Base-by-base conservation (phyloP, 2,329 filamentous ascomycete species). In the Westerdykella aurantiaca region DNA sequence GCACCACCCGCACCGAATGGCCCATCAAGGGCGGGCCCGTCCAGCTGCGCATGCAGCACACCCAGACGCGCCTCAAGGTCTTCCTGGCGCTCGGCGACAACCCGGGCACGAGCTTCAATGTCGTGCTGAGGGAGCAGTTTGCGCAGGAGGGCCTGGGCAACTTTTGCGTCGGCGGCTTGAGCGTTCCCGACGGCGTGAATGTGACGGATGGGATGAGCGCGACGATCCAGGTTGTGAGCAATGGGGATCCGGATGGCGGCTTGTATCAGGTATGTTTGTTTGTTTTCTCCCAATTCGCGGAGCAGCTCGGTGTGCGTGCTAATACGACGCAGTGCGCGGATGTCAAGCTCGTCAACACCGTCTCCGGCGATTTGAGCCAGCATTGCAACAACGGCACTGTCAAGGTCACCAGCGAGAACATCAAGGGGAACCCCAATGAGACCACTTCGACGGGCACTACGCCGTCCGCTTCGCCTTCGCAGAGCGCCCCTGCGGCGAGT, bases 181-280 rank as follows among this genome's bases (percentile, higher is more conserved):
- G 67, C 23, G 65, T 85, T 4, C 80, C 81, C 5, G 55, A 60
- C 14, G 69, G 69, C 5, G 50, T 79, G 18, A 72, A 72, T 39
- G 66, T 82, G 31, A 63, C 61, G 18, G 80, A 85, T 31, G 85
- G 85, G 34, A 74, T 77, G 51, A 72, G 78, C 38, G 85, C 77
- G 12, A 83, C 79, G 25, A 70, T 89, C 43, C 85, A 88, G 69
- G 79, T 89, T 41, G 75, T 88, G 31, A 83, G 80, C 4, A 72
- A 80, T 38, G 81, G 79, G 22, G 72, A 77, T 17, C 71, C 69
- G 4, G 76, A 73, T 16, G 75, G 73, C 33, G 81, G 83, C 13
- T 69, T 89, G 25, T 89, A 88, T 67, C 85, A 76, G 57, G 73
- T 76, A 59, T 46, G 70, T 56, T 17, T n/a, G 73, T 76, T 58